Evolutionary conservation across 2,329 filamentous ascomycete genomes (phyloP).

Genomic region (Mycosphaerelloides madeirae): DNA sequence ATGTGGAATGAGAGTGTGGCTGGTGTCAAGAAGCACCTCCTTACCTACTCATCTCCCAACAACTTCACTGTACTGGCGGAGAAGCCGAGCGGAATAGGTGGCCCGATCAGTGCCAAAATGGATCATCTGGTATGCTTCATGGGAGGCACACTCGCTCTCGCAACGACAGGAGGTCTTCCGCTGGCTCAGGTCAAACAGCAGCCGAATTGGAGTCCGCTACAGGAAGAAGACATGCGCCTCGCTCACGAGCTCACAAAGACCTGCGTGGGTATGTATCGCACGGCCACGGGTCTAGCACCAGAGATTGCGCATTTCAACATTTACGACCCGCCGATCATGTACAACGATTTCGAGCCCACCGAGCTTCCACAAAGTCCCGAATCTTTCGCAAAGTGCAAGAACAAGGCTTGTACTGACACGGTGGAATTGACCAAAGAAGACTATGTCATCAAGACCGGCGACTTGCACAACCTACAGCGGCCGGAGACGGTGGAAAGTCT

Average conservation of each 20-base stretch:
- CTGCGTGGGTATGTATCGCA: conserved; percentile 98
- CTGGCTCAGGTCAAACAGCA: conserved; percentile 70
- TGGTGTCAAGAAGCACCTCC: conserved; percentile 84
- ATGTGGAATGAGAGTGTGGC: conserved; percentile 87
- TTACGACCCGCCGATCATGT: conserved; percentile 61
- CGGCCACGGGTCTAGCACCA: conserved; percentile 82
- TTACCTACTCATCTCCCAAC: conserved; percentile 78
- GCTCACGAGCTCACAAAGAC: conserved; percentile 91
- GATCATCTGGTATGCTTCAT: conserved; percentile 97
- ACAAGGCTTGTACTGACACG: conserved; percentile 41
- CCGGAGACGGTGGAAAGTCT: conserved; percentile 95
- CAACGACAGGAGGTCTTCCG: conserved; percentile 71
- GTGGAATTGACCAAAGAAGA: conserved; percentile 64
- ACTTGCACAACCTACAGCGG: conserved; percentile 87
- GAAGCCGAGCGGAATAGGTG: conserved; percentile 66
- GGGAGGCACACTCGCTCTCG: conserved; percentile 90
- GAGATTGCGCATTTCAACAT: conserved; percentile 92
- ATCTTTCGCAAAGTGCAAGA: conserved; percentile 26
- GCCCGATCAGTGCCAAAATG: conserved; percentile 78
- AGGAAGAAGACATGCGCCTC: conserved; percentile 82
- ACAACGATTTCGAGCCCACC: conserved; percentile 48
- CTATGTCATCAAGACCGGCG: conserved; percentile 72
- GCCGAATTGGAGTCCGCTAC: conserved; percentile 65
- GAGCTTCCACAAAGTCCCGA: conserved; percentile 47
- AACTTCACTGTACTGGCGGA: conserved; percentile 88